phyloP scores from a whole-genome alignment of 2,329 filamentous ascomycete species.

The Diaporthe eres region DNA sequence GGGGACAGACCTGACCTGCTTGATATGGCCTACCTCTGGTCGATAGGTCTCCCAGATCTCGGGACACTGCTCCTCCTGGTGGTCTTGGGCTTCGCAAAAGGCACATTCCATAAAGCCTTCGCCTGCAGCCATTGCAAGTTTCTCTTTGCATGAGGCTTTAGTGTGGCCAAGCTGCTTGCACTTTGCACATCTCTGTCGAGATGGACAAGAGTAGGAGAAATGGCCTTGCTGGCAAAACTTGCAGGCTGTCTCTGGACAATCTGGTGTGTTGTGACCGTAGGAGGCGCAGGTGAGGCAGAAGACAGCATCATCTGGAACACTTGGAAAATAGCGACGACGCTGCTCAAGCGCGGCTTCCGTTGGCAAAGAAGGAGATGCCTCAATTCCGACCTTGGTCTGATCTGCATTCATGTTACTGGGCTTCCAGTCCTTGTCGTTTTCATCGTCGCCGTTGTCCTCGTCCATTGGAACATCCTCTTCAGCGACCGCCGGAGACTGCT shows the following conservation, averaged over 20 bases:
- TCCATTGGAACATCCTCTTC: not conserved
- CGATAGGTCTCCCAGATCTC: constrained; percentile 72
- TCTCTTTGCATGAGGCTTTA: constrained; percentile 66
- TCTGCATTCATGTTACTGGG: not conserved
- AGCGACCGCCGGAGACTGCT: not conserved
- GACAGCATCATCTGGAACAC: constrained; percentile 56
- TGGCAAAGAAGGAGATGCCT: not conserved
- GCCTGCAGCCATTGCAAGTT: constrained; percentile 60
- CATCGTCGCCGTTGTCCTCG: constrained; percentile 3
- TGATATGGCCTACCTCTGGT: constrained; percentile 55
- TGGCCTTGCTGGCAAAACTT: constrained; percentile 65
- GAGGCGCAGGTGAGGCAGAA: constrained; percentile 68
- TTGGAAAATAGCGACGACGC: constrained; percentile 67
- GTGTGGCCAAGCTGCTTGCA: constrained; percentile 76
- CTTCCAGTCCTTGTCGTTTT: not conserved
- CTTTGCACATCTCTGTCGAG: constrained; percentile 65
- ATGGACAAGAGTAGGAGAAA: constrained; percentile 65
- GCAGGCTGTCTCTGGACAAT: constrained; percentile 64
- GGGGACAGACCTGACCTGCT: constrained; percentile 64
- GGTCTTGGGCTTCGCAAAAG: constrained; percentile 68
- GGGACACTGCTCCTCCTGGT: constrained; percentile 73
- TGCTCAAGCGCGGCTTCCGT: constrained; percentile 54
- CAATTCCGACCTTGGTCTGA: not conserved
- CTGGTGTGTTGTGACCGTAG: constrained; percentile 59
- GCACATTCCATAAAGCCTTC: constrained; percentile 69